Evolutionary conservation across 345 rosid genomes (phyloP), one percentile per base, ranked within the genome.

Genomic region (Eucalyptus pauciflora): DNA sequence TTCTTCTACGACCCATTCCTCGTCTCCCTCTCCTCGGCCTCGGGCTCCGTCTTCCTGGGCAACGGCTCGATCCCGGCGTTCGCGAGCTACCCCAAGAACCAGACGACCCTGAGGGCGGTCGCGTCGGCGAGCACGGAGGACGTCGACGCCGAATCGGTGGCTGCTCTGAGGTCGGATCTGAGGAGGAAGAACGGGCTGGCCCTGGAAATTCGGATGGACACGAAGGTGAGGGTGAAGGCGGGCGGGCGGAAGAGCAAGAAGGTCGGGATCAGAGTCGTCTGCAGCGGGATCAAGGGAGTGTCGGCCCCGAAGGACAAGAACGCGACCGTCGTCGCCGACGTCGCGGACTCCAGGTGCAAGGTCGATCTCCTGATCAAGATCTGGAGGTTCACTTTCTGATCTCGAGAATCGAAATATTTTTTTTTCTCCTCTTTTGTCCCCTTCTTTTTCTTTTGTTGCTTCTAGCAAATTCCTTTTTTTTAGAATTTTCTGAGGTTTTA

Each of bases 281-380:
- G 99, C 81, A 93, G 92, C 25, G 99, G 95, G 27, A 91, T 98
- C 80, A 93, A 91, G 92, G 99, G 96, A 14, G 88, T 86, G 2
- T 58, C 93, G 12, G 50, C 93, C 13, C 99, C 99, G 2, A 96
- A 92, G 93, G 96, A 98, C 50, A 96, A 97, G 93, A 67, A 94
- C 2, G 96, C 97, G 45, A 58, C 94, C 25, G 92, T 94, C 87
- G 99, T 94, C 87, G 99, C 99, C 3, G 89, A 90, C 2, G 90
- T 94, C 4, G 80, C 91, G 60, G 92, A 91, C 14, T 85, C 97
- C 6, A 92, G 94, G 90, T 98, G 99, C 91, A 93, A 93, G 94
- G 99, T 94, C 79, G 98, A 98, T 94, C 96, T 97, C 7, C 92
- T 97, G 64, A 79, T 98, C 89, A 98, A 96, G 96, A 92, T 98